phyloP scores from a whole-genome alignment of 139 green algal genomes.

The Volvox africanus region DNA sequence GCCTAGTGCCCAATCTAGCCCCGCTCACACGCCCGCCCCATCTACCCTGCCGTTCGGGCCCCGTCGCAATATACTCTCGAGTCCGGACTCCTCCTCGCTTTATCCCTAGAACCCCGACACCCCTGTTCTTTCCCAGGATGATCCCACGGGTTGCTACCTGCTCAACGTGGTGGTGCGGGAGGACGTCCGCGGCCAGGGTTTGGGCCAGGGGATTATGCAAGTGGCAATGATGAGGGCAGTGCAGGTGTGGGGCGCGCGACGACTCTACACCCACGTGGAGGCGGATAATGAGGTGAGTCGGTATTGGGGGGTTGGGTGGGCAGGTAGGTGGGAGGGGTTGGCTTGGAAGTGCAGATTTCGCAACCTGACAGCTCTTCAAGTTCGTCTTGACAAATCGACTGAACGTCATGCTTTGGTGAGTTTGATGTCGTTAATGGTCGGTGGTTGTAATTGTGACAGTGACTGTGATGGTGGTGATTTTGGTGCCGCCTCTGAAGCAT shows the following conservation, averaged over 20 bases:
- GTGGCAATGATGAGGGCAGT: conserved; percentile 64
- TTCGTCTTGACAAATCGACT: too few species aligned
- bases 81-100: neutral
- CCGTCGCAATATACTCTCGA: neutral
- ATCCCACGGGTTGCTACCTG: conserved; percentile 64
- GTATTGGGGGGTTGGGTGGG: neutral
- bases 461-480: too few species aligned
- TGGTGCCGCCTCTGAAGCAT: too few species aligned
- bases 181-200: conserved; percentile 56
- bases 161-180: conserved; percentile 72
- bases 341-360: neutral
- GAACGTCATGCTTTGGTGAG: too few species aligned
- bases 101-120: neutral
- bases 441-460: too few species aligned
- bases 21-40: too few species aligned
- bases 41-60: too few species aligned
- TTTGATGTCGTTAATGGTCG: too few species aligned
- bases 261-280: conserved; percentile 71
- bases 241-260: conserved; percentile 42
- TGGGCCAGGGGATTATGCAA: conserved; percentile 64
- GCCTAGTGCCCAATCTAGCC: too few species aligned
- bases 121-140: conserved; percentile 13
- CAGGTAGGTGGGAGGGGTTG: neutral
- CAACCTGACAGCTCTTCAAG: too few species aligned
- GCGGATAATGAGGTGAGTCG: conserved; percentile 65